Percentiles rank a stretch among this genome's conserved stretches.
Conservation (phyloP, 768 basidiomycete genomes). For the Pleurotus tuoliensis region DNA sequence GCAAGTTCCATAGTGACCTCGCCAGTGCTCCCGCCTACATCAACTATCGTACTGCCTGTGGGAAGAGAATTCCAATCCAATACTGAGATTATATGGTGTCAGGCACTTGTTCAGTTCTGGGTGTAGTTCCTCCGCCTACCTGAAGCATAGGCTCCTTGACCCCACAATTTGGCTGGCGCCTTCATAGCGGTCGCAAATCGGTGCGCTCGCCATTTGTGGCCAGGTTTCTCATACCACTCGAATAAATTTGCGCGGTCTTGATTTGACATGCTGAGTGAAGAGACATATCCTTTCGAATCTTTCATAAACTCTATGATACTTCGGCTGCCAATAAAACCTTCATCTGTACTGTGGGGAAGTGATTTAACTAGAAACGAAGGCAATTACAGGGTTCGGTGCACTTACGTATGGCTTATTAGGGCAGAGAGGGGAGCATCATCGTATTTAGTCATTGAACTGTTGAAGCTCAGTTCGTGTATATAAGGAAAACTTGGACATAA, state of each 20-base stretch:
- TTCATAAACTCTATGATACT: constrained; percentile 16
- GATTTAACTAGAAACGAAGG: background rate
- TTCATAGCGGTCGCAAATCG: constrained; percentile 31
- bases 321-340: constrained; percentile 15
- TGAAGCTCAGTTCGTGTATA: background rate
- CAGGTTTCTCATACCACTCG: constrained; percentile 19
- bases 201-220: constrained; percentile 14
- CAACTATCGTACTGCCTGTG: constrained; percentile 19
- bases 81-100: constrained; percentile 10
- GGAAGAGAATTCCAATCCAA: constrained; percentile 22
- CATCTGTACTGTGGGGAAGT: constrained; percentile 13
- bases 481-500: background rate
- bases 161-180: constrained; percentile 8
- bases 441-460: constrained; percentile 1
- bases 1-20: constrained; percentile 18
- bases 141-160: background rate
- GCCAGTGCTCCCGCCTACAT: constrained; percentile 27
- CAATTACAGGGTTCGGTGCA: background rate
- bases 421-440: background rate
- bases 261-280: constrained; percentile 5
- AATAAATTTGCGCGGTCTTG: constrained; percentile 20
- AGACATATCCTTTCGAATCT: constrained; percentile 9
- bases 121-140: background rate
- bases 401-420: background rate
- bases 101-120: background rate